phyloP scores from a whole-genome alignment of 2,329 filamentous ascomycete genomes.

The Cercospora sp. region DNA sequence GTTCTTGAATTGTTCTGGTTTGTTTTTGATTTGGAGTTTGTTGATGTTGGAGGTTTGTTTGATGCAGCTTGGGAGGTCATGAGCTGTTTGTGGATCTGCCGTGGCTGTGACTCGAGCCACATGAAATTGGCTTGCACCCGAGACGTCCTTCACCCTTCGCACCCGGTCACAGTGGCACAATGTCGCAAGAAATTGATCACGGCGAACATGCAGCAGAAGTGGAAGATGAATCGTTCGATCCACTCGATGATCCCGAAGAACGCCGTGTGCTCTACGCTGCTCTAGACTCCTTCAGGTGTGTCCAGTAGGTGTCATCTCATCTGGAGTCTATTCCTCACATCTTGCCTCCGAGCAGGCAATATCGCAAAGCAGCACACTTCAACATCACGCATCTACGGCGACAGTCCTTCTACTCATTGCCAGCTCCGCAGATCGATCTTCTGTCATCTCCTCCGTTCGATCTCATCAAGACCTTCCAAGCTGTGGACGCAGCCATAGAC shows the following conservation, averaged over 20 bases:
- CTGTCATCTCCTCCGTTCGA: slow-evolving; percentile 80
- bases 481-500: slow-evolving; percentile 85
- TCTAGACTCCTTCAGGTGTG: slow-evolving; percentile 84
- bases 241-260: slow-evolving; percentile 75
- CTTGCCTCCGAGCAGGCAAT: slow-evolving; percentile 45
- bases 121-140: background rate
- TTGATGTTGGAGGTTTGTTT: background rate
- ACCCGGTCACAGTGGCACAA: too few species aligned
- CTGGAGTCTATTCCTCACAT: slow-evolving; percentile 13
- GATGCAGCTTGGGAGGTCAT: background rate
- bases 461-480: slow-evolving; percentile 73
- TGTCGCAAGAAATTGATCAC: background rate
- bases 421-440: slow-evolving; percentile 78
- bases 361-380: slow-evolving; percentile 79
- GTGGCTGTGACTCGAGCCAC: slow-evolving; percentile 3
- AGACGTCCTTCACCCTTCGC: too few species aligned
- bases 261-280: slow-evolving; percentile 74
- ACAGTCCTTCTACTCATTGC: slow-evolving; percentile 89
- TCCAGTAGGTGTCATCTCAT: slow-evolving; percentile 12
- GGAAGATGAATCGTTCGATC: slow-evolving; percentile 43
- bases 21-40: background rate
- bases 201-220: background rate
- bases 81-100: background rate
- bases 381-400: slow-evolving; percentile 88
- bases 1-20: background rate